Percentiles rank a stretch among this genome's conserved stretches.
phyloP scores from a whole-genome alignment of 805 yeast species.

The Zygoascus biomembranicola region DNA sequence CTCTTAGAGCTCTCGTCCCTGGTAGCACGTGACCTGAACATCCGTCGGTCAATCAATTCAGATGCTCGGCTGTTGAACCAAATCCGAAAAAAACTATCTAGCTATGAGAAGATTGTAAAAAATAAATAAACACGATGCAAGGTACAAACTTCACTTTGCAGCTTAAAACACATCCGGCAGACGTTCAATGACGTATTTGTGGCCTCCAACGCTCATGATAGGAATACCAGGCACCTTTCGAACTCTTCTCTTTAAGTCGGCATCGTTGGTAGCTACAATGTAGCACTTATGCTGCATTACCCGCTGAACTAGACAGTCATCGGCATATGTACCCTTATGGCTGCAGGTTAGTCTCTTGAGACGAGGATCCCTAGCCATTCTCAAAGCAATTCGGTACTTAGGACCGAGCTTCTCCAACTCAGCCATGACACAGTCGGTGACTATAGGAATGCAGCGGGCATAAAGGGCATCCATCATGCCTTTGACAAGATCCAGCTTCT shows the following conservation, averaged over 20 bases:
- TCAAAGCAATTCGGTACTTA: conserved; percentile 84
- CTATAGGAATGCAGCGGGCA: conserved; percentile 90
- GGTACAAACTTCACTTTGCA: neutral
- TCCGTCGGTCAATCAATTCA: too few species aligned
- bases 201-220: conserved; percentile 91
- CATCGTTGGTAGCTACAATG: conserved; percentile 97
- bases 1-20: too few species aligned
- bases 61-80: too few species aligned
- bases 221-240: conserved; percentile 98
- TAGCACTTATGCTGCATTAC: conserved; percentile 95
- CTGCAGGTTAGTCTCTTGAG: conserved; percentile 79
- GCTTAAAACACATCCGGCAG: conserved; percentile 68
- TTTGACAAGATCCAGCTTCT: conserved; percentile 86
- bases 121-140: neutral
- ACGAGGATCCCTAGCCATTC: conserved; percentile 89
- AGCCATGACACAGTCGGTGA: conserved; percentile 97
- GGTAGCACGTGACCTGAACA: too few species aligned
- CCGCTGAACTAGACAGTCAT: conserved; percentile 90
- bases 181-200: conserved; percentile 85
- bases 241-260: conserved; percentile 86
- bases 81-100: too few species aligned
- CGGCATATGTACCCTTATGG: conserved; percentile 96
- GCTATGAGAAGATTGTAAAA: too few species aligned
- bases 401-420: conserved; percentile 96
- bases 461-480: conserved; percentile 95